Evolutionary conservation across 1,139 yeast species (phyloP).

Genomic region (Arxiozyma heterogenica): DNA sequence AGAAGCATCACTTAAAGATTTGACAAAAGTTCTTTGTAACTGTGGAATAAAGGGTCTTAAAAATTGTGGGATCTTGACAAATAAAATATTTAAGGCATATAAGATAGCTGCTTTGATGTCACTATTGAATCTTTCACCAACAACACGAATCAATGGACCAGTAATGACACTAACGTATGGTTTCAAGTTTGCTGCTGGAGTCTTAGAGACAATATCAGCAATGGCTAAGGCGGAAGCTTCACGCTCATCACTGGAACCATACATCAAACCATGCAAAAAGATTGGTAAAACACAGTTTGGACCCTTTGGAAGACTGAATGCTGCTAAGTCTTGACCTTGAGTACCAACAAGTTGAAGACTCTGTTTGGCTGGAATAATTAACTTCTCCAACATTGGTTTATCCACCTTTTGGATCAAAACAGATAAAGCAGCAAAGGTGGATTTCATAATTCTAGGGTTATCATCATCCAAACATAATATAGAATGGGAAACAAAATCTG

Average conservation of each 20-base stretch:
- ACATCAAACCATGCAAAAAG: conserved; percentile 91
- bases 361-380: conserved; percentile 71
- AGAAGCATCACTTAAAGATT: conserved; percentile 70
- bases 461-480: conserved; percentile 67
- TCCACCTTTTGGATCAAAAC: conserved; percentile 62
- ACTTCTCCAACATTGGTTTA: conserved; percentile 64
- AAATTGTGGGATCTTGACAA: conserved; percentile 79
- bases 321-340: conserved; percentile 57
- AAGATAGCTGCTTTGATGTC: conserved; percentile 90
- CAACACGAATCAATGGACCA: conserved; percentile 96
- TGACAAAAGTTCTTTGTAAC: conserved; percentile 91
- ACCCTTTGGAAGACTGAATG: conserved; percentile 71
- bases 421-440: conserved; percentile 59
- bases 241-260: conserved; percentile 77
- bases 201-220: conserved; percentile 77
- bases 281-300: conserved; percentile 84
- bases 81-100: conserved; percentile 68
- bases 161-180: conserved; percentile 90
- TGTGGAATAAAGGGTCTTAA: conserved; percentile 96
- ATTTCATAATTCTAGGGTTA: conserved; percentile 53
- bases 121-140: conserved; percentile 88
- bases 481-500: conserved; percentile 67
- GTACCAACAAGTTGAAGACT: conserved; percentile 59
- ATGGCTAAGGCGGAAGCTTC: conserved; percentile 84
- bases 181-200: conserved; percentile 72